Evolutionary conservation across 495 filamentous ascomycete genomes (phyloP).

Genomic region (Aspergillus nidulans): DNA sequence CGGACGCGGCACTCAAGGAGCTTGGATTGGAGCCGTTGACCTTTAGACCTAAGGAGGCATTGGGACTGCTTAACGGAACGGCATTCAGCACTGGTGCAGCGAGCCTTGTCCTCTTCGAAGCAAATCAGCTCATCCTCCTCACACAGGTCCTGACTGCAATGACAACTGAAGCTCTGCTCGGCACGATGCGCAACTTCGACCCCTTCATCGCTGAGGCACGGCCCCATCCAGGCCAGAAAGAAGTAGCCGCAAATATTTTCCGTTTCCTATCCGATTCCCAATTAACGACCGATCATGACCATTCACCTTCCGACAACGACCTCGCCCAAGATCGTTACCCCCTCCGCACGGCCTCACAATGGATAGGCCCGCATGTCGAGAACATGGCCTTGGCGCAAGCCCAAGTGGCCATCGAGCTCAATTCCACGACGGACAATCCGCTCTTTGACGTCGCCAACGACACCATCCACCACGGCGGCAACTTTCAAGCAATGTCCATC

Average conservation of each 20-base stretch:
- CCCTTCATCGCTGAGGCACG: constrained; percentile 55
- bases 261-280: constrained; percentile 42
- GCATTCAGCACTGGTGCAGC: constrained; percentile 52
- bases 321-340: constrained; percentile 62
- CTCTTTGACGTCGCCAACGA: constrained; percentile 41
- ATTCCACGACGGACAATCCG: constrained; percentile 63
- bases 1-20: constrained; percentile 15
- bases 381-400: constrained; percentile 49
- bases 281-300: constrained; percentile 15
- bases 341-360: constrained; percentile 57
- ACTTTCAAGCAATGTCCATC: constrained; percentile 58
- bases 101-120: constrained; percentile 51
- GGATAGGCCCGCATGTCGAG: constrained; percentile 62
- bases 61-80: constrained; percentile 65
- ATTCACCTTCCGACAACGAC: constrained; percentile 5
- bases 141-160: constrained; percentile 53
- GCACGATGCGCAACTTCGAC: constrained; percentile 51
- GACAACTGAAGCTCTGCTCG: constrained; percentile 43
- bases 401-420: constrained; percentile 56
- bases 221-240: constrained; percentile 59
- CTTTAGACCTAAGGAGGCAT: constrained; percentile 46
- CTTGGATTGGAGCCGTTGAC: constrained; percentile 14
- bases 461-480: constrained; percentile 51
- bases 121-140: constrained; percentile 53
- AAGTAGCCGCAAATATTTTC: constrained; percentile 52